Evolutionary conservation across 495 filamentous ascomycete genomes (phyloP).

Genomic region (Penicillium maclennaniae): DNA sequence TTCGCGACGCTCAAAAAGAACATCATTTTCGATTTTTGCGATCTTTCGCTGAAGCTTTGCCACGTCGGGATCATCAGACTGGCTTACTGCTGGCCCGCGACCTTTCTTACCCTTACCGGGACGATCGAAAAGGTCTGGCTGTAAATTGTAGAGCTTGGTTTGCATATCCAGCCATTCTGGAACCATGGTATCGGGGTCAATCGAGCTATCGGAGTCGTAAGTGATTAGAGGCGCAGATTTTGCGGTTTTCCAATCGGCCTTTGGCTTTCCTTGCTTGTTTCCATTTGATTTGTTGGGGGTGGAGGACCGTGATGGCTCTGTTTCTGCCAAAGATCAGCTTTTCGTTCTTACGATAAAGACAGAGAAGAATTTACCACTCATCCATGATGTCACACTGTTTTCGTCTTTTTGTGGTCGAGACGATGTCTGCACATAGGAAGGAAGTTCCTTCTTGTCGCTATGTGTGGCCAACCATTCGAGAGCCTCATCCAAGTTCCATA

Average conservation of each 20-base stretch:
- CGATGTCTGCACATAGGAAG: slow-evolving; percentile 56
- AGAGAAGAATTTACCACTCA: slow-evolving; percentile 37
- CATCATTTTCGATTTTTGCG: slow-evolving; percentile 72
- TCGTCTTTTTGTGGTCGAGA: slow-evolving; percentile 31
- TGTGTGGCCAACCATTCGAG: slow-evolving; percentile 81
- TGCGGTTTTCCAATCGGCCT: slow-evolving; percentile 26
- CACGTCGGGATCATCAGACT: slow-evolving; percentile 45
- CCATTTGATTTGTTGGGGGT: slow-evolving; percentile 24
- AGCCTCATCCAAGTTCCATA: slow-evolving; percentile 84
- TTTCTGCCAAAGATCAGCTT: slow-evolving; percentile 33
- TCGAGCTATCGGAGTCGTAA: slow-evolving; percentile 51
- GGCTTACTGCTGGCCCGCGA: slow-evolving; percentile 22
- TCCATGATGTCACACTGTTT: slow-evolving; percentile 41
- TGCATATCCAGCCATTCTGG: slow-evolving; percentile 71
- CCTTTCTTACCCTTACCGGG: slow-evolving; percentile 43
- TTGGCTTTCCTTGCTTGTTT: slow-evolving; percentile 26
- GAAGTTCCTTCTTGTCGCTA: slow-evolving; percentile 62
- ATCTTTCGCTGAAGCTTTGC: slow-evolving; percentile 66
- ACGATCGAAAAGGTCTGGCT: slow-evolving; percentile 55
- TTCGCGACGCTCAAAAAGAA: slow-evolving; percentile 75
- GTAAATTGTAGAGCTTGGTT: slow-evolving; percentile 64
- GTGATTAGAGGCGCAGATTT: slow-evolving; percentile 22
- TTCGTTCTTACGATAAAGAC: slow-evolving; percentile 12
- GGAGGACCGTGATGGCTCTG: slow-evolving; percentile 32
- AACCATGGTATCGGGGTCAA: slow-evolving; percentile 70